Conservation (phyloP, 306 rosid species). For the Cucumis cinereus region DNA sequence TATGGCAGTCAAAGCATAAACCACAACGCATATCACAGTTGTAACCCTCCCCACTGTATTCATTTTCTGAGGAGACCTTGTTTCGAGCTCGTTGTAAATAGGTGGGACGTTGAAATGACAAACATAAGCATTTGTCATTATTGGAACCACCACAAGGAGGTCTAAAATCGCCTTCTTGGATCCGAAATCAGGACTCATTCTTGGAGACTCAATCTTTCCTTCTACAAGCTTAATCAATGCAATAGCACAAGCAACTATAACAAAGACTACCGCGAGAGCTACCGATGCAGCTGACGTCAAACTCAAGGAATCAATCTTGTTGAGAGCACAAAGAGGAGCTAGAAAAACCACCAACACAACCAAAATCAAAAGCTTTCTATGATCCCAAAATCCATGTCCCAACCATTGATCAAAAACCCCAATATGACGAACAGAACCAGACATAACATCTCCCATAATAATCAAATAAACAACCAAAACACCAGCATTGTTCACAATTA, state of each 20-base stretch:
- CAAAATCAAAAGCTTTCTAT: slow-evolving; percentile 61
- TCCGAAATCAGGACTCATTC: slow-evolving; percentile 73
- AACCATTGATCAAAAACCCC: slow-evolving; percentile 90
- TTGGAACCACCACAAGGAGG: slow-evolving; percentile 89
- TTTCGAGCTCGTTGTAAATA: slow-evolving; percentile 78
- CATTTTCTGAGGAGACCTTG: slow-evolving; percentile 77
- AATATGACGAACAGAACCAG: slow-evolving; percentile 67
- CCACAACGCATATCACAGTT: slow-evolving; percentile 51
- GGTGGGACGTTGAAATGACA: slow-evolving; percentile 90
- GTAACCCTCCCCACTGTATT: slow-evolving; percentile 78
- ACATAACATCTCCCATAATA: slow-evolving; percentile 97
- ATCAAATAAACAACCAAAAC: slow-evolving; percentile 83
- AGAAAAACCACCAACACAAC: slow-evolving; percentile 55
- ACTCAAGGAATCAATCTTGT: slow-evolving; percentile 87
- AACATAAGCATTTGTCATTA: slow-evolving; percentile 82
- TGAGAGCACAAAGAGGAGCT: slow-evolving; percentile 81
- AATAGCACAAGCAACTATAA: slow-evolving; percentile 46
- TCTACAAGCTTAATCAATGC: slow-evolving; percentile 59
- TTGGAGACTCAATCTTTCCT: slow-evolving; percentile 48
- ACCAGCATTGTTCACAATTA: slow-evolving; percentile 75
- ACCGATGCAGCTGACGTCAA: slow-evolving; percentile 95
- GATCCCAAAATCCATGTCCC: slow-evolving; percentile 91
- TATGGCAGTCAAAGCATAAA: slow-evolving; percentile 62
- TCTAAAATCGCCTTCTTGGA: slow-evolving; percentile 63
- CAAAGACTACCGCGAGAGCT: slow-evolving; percentile 77